Evolutionary conservation across 495 filamentous ascomycete genomes (phyloP).

Genomic region (Aspergillus sparsus): DNA sequence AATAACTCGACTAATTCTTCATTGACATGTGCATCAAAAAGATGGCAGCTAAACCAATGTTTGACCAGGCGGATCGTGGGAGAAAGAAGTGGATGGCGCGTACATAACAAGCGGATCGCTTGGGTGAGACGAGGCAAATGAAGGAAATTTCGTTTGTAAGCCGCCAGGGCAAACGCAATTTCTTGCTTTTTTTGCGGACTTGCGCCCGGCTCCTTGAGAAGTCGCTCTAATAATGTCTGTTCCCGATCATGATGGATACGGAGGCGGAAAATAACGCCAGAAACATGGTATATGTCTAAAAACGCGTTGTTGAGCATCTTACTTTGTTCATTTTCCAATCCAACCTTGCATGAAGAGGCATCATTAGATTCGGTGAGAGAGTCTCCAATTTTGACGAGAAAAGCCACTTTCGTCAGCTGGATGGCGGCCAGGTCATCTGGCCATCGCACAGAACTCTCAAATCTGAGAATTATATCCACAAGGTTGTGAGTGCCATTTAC

Average conservation of each 20-base stretch:
- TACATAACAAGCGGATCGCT: constrained; percentile 73
- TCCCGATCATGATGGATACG: constrained; percentile 78
- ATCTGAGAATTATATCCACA: constrained; percentile 76
- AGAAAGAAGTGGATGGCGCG: constrained; percentile 77
- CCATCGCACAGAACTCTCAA: constrained; percentile 92
- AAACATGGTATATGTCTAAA: constrained; percentile 74
- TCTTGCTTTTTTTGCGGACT: constrained; percentile 64
- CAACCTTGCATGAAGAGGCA: constrained; percentile 61
- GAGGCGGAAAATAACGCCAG: constrained; percentile 59
- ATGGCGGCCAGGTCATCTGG: constrained; percentile 88
- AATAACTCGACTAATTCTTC: constrained; percentile 84
- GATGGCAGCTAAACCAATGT: constrained; percentile 83
- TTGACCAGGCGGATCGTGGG: constrained; percentile 86
- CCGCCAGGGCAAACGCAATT: constrained; percentile 63
- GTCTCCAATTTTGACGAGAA: constrained; percentile 78
- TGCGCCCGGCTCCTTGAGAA: constrained; percentile 68
- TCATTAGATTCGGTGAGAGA: constrained; percentile 60
- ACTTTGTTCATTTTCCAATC: constrained; percentile 72
- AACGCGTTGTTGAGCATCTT: constrained; percentile 76
- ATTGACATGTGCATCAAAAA: constrained; percentile 71
- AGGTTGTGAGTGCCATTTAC: constrained; percentile 43
- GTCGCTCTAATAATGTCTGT: constrained; percentile 73
- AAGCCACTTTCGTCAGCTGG: constrained; percentile 90
- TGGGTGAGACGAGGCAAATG: constrained; percentile 78
- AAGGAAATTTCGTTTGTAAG: constrained; percentile 69